Evolutionary conservation across 805 yeast species (phyloP), one percentile per base, ranked within the genome.

Genomic region (Pichia rugopelliculosa): DNA sequence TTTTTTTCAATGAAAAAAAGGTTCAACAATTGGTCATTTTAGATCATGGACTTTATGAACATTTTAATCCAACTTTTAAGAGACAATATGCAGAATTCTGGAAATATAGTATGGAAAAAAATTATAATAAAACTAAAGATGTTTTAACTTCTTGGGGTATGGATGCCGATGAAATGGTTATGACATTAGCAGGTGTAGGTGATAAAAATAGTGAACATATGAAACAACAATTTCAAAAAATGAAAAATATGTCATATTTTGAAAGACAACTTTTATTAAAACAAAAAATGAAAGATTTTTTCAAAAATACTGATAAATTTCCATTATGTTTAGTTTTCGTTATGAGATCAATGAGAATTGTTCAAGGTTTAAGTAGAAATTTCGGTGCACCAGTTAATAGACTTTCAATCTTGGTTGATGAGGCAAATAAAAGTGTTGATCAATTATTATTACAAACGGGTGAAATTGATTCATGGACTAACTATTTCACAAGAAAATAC

Each of bases 321-420:
- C 95, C 95, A 3, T 63, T 80, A 51, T 80, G 79, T 41, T 61
- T 85, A 46, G 70, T 82, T 18, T 84, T 85, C 55, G 65, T 86
- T 7, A 78, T 84, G 46, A 67, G 91, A 56, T 73, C 86, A 11
- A 82, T 84, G 84, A 69, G 90, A 50, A 84, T 85, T 69, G 74
- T 86, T 44, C 91, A 84, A 59, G 80, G 80, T 22, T 63, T 82
- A 53, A 85, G 86, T 60, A 79, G 77, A 53, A 67, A 67, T 33
- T 77, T 76, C 59, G 87, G 83, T 4, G 76, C 87, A 15, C 91
- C 90, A 0, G 82, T 84, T n/a, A 85, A 85, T 60, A 70, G 93
- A 48, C 65, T 85, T 54, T 80, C 79, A 49, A 59, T 82, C 25
- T 68, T 85, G 46, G 85, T 86, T 0, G 63, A 68, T 15, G 80